Evolutionary conservation across 1,284 basidiomycete species (phyloP), one percentile per base, ranked within the genome.

Genomic region (Farysia itapuensis): DNA sequence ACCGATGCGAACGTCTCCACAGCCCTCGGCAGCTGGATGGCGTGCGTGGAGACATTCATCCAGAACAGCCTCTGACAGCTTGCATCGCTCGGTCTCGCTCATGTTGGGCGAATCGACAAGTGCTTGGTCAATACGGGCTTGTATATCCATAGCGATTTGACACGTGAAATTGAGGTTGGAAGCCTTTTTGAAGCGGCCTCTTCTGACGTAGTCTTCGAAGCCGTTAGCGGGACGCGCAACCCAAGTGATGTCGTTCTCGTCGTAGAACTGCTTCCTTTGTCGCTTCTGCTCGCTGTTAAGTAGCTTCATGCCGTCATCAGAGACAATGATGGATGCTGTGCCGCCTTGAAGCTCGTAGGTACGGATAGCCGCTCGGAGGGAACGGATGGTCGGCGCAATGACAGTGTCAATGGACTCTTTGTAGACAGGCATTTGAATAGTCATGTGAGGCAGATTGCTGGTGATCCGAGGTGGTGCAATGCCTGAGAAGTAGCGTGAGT

Each of bases 121-220:
- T 43, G 42, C 15, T 37, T 12, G 13, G 37, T 45, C 6, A n/a
- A 32, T 20, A 23, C 22, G 21, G 18, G 5, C 83, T 77, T 91
- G 89, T 67, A 87, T 81, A 57, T 83, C 82, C 34, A 90, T 77
- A n/a, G 86, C 87, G 7, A 90, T 80, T 36, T 80, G 80, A 24
- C 88, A 82, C 2, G 82, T 88, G 74, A 88, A 89, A 77, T 92
- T 92, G 86, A 91, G 88, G 77, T 91, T 91, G 1, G 84, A 85
- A 0, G 87, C 88, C 78, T 90, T 90, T 81, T 90, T 90, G 81
- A 90, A 90, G 21, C 87, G 84, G 50, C 89, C 89, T 14, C 86
- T 85, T 43, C 89, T 86, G 46, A 83, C 81, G 79, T 84, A 90
- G 0, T 86, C 87, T 67, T 83, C 83, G 22, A 75, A 61, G 65